A percentile compares a stretch with the other conserved stretches of the same genome.
phyloP scores from a whole-genome alignment of 1,139 yeast species.

The Hemisphaericaspora lyxosophila region DNA sequence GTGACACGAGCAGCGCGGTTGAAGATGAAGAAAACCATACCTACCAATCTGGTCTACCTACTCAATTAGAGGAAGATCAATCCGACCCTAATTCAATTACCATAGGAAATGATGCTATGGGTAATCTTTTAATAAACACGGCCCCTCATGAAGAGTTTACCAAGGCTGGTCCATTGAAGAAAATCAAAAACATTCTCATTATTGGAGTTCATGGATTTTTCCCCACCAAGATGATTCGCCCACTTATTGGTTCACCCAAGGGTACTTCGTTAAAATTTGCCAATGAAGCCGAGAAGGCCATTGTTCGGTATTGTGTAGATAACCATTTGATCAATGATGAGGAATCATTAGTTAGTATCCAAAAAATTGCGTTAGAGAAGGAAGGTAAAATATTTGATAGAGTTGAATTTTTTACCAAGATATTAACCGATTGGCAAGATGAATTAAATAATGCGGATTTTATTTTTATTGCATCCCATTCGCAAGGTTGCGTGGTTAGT shows the following conservation, averaged over 20 bases:
- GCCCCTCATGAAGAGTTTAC: constrained; percentile 21
- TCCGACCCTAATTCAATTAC: constrained; percentile 37
- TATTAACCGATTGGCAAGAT: constrained; percentile 67
- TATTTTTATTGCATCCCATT: constrained; percentile 86
- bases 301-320: constrained; percentile 69
- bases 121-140: constrained; percentile 35
- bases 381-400: constrained; percentile 89
- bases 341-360: constrained; percentile 59
- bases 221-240: constrained; percentile 82
- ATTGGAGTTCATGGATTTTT: constrained; percentile 96
- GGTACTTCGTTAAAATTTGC: constrained; percentile 89
- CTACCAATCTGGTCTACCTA: constrained; percentile 21
- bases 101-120: constrained; percentile 46
- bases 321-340: constrained; percentile 42
- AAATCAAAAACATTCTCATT: constrained; percentile 59
- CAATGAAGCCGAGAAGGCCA: constrained; percentile 78
- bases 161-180: constrained; percentile 32
- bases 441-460: constrained; percentile 79
- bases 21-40: constrained; percentile 12
- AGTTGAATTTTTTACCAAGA: constrained; percentile 74
- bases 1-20: constrained; percentile 15
- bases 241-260: constrained; percentile 87
- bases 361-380: constrained; percentile 87
- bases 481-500: constrained; percentile 94
- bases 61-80: constrained; percentile 29